Base-by-base conservation (phyloP, 2,329 filamentous ascomycete species). In the Pseudogymnoascus sp. region DNA sequence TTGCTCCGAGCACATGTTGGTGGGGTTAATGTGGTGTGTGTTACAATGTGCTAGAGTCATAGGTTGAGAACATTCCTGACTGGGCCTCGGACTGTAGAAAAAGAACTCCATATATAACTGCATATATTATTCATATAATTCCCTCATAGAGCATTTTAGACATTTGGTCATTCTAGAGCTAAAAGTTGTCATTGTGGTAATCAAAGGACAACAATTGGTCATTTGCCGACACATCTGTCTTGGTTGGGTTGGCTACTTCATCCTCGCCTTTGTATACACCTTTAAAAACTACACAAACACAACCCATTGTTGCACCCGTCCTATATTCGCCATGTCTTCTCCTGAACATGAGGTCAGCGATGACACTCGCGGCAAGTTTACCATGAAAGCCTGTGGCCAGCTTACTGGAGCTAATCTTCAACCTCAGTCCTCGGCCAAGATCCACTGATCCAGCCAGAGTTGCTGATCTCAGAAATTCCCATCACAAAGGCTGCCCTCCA, bases 391-490 rank as follows among this genome's bases (percentile, higher is more conserved):
- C 4, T 16, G 23, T 47, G 21, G 21, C 56, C 33, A 35, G n/a
- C 14, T 25, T 23, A 50, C 60, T 33, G 33, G 25, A 50, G 25
- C 25, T 37, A 50, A 62, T 14, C 56, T 35, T 28, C 59, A 63
- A 63, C 62, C 28, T 63, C 61, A 97, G 93, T 97, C 77, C 81
- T 95, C 74, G 92, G 92, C 69, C 93, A 97, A 82, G 92, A 97
- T 77, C 91, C 93, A 72, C 81, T 97, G 73, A 94, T 96, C 75
- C 88, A 91, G 59, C 93, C 93, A 47, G 88, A 90, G 69, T 85
- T 96, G 69, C 88, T 97, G 72, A 86, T 91, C 74, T 85, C 87
- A 66, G 92, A 97, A 77, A 87, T 97, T 70, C 91, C 92, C 73
- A 84, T 86, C 75, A 80, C 84, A 72, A 74, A 81, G 70, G 70